These are phyloP conservation scores for Candida multigemmis DNA, from an alignment of 805 yeast species.

Conservation along the genomic window DNA sequence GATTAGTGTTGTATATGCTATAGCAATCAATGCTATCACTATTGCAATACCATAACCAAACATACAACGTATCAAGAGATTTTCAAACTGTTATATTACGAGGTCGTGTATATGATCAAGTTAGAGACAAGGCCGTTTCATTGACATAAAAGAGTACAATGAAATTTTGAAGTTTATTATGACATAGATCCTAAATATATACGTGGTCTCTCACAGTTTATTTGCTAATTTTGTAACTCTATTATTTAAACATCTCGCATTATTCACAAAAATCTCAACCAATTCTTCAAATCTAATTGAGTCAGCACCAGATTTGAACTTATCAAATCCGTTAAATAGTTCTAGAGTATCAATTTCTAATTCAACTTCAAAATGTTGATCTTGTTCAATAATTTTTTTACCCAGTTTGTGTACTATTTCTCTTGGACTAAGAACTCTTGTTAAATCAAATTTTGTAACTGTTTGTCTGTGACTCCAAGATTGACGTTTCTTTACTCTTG, in stretches of 20 bases:
- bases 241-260: conserved; percentile 34
- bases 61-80: neutral
- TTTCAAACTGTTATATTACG: conserved; percentile 1
- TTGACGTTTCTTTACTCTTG: conserved; percentile 64
- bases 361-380: conserved; percentile 28
- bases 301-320: conserved; percentile 27
- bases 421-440: conserved; percentile 41
- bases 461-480: conserved; percentile 71
- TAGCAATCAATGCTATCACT: conserved; percentile 2
- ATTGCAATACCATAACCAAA: neutral
- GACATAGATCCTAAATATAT: too few species aligned
- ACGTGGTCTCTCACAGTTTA: conserved; percentile 3
- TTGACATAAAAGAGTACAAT: too few species aligned
- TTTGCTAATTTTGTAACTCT: conserved; percentile 32
- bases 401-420: conserved; percentile 29
- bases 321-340: conserved; percentile 32
- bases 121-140: too few species aligned
- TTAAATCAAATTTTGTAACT: conserved; percentile 63
- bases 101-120: neutral
- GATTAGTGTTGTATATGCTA: conserved; percentile 31
- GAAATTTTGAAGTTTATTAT: too few species aligned
- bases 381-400: conserved; percentile 25
- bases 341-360: conserved; percentile 31
- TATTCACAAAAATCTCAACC: conserved; percentile 35
- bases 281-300: conserved; percentile 33